phyloP scores from a whole-genome alignment of 768 basidiomycete species.

The Hebeloma cylindrosporum region DNA sequence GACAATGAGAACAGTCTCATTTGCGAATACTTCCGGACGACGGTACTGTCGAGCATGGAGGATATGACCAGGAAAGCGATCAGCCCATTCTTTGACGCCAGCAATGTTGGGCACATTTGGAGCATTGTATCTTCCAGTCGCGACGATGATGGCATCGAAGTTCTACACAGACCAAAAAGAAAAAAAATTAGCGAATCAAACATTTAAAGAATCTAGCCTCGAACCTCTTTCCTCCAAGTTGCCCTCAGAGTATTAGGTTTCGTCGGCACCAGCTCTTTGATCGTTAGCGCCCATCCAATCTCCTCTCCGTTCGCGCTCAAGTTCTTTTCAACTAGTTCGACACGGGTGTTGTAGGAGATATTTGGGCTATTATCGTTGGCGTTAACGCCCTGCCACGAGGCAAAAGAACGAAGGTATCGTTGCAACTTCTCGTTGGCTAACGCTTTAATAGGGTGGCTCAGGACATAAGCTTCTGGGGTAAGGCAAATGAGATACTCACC shows the following conservation, averaged over 20 bases:
- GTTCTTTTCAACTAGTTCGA: slow-evolving; percentile 44
- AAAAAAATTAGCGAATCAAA: slow-evolving; percentile 7
- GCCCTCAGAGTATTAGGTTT: slow-evolving; percentile 24
- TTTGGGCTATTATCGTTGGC: slow-evolving; percentile 40
- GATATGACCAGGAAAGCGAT: slow-evolving; percentile 33
- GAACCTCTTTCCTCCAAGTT: slow-evolving; percentile 38
- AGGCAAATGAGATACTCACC: slow-evolving; percentile 19
- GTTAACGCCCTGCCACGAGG: slow-evolving; percentile 41
- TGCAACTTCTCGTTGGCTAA: slow-evolving; percentile 34
- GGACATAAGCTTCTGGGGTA: background rate
- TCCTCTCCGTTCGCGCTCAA: slow-evolving; percentile 28
- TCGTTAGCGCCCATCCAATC: slow-evolving; percentile 35
- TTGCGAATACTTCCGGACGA: slow-evolving; percentile 33
- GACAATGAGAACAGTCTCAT: slow-evolving; percentile 42
- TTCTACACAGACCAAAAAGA: slow-evolving; percentile 25
- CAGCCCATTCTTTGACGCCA: slow-evolving; percentile 36
- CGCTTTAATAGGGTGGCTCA: slow-evolving; percentile 18
- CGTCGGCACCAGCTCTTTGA: slow-evolving; percentile 29
- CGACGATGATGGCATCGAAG: slow-evolving; percentile 36
- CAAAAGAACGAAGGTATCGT: slow-evolving; percentile 42
- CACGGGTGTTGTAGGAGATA: slow-evolving; percentile 46
- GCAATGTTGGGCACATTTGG: slow-evolving; percentile 33
- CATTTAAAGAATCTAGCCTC: slow-evolving; percentile 6
- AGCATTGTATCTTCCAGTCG: slow-evolving; percentile 35
- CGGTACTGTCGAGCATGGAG: slow-evolving; percentile 45